Evolutionary conservation across 306 rosid species (phyloP), one percentile per base, ranked within the genome.

Genomic region (Sesbania bispinosa): DNA sequence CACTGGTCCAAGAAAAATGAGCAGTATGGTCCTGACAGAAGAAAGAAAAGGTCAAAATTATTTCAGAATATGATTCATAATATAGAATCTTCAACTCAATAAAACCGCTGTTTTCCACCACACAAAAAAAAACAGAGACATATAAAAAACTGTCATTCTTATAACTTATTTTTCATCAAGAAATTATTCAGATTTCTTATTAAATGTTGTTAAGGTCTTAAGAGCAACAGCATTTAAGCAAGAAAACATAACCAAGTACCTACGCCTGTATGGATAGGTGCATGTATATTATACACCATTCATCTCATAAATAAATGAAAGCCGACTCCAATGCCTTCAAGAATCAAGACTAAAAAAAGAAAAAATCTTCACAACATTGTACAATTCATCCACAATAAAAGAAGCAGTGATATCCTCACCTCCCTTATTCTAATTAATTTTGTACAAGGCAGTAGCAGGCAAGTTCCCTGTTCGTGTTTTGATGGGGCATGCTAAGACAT

Each of bases 11-110:
- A 45, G 62, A 71, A 69, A 78, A 58, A 50, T 58, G 35, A 32
- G 69, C 79, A 55, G 69, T 65, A 38, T 60, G 60, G 58, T 29
- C 86, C 84, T 80, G 84, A 19, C 63, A 59, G 46, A 55, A 53
- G 30, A 73, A 69, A 71, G 61, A 27, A 45, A 54, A 42, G 24
- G 61, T 55, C 11, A 69, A 65, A 54, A 63, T 55, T 48, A 78
- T 69, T 71, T 47, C 73, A 69, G 62, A 38, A 47, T 2, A 18
- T 11, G 16, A 67, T 52, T 24, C 42, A 43, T 27, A 27, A 39
- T 42, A 6, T 14, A 47, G 24, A 71, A 48, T 19, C 52, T 32
- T 71, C 36, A 57, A 70, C 62, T 14, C 57, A 70, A 39, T 39
- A 54, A 48, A 57, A 58, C 27, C 18, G 18, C 4, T 7, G 38